Conservation (phyloP, 1,284 basidiomycete species). For the Malassezia arunalokei region DNA sequence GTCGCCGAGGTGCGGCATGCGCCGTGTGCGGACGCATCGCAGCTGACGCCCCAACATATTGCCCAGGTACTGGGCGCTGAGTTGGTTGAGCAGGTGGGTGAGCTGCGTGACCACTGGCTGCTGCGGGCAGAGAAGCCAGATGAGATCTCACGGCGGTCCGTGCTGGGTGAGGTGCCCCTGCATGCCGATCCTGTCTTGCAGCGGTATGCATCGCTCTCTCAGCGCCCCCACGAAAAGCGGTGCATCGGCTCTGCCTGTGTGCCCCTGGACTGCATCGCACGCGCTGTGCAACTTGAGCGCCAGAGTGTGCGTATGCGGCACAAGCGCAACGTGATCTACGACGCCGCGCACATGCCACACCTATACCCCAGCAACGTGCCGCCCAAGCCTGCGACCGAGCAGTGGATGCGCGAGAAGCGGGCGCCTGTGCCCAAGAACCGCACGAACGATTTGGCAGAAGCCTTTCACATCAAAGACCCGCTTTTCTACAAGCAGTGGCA, state of each 20-base stretch:
- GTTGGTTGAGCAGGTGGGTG: slow-evolving; percentile 74
- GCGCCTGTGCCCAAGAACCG: slow-evolving; percentile 24
- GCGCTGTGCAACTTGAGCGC: slow-evolving; percentile 37
- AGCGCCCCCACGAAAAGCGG: slow-evolving; percentile 15
- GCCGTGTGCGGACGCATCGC: background rate
- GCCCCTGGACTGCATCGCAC: slow-evolving; percentile 11
- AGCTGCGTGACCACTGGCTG: slow-evolving; percentile 71
- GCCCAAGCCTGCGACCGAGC: slow-evolving; percentile 18
- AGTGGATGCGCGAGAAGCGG: slow-evolving; percentile 6
- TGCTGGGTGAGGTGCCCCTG: slow-evolving; percentile 17
- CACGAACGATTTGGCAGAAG: slow-evolving; percentile 21
- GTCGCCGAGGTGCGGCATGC: slow-evolving; percentile 58
- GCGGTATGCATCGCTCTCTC: slow-evolving; percentile 47
- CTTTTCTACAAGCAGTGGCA: slow-evolving; percentile 86
- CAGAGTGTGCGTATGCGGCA: slow-evolving; percentile 35
- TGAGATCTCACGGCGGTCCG: slow-evolving; percentile 6
- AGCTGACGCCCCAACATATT: slow-evolving; percentile 46
- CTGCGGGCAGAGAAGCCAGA: slow-evolving; percentile 53
- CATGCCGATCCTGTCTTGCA: slow-evolving; percentile 49
- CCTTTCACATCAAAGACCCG: slow-evolving; percentile 68
- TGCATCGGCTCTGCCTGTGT: slow-evolving; percentile 10
- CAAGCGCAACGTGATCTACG: slow-evolving; percentile 42
- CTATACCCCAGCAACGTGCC: slow-evolving; percentile 23
- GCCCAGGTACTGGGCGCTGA: slow-evolving; percentile 62
- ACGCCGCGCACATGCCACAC: slow-evolving; percentile 32